Evolutionary conservation across 805 yeast species (phyloP).

Genomic region (Schwanniomyces pseudopolymorphus): DNA sequence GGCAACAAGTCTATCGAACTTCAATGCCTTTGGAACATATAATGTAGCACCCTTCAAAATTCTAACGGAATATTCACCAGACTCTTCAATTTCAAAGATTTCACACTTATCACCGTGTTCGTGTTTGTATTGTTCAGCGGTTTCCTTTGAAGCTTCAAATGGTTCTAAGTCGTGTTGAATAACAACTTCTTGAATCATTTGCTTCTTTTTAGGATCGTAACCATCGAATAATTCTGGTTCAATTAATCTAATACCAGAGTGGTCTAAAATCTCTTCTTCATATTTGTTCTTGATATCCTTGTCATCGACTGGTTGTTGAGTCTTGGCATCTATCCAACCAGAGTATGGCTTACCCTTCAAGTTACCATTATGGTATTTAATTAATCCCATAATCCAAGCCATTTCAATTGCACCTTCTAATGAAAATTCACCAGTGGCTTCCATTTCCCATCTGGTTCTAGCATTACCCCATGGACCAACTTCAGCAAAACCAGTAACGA

Average conservation of each 20-base stretch:
- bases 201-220: slow-evolving; percentile 92
- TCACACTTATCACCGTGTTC: slow-evolving; percentile 95
- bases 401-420: slow-evolving; percentile 97
- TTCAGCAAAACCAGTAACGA: slow-evolving; percentile 97
- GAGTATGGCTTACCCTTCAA: slow-evolving; percentile 87
- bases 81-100: slow-evolving; percentile 80
- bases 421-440: slow-evolving; percentile 90
- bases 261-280: slow-evolving; percentile 84
- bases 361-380: slow-evolving; percentile 91
- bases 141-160: slow-evolving; percentile 90
- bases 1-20: slow-evolving; percentile 74
- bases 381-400: slow-evolving; percentile 99
- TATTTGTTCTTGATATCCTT: slow-evolving; percentile 89
- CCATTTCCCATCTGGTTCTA: slow-evolving; percentile 99
- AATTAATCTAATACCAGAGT: slow-evolving; percentile 93
- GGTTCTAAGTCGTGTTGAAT: slow-evolving; percentile 96
- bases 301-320: slow-evolving; percentile 91
- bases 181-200: slow-evolving; percentile 91
- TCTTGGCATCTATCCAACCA: slow-evolving; percentile 97
- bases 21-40: slow-evolving; percentile 84
- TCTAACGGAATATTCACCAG: slow-evolving; percentile 90
- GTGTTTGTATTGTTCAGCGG: slow-evolving; percentile 90
- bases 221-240: slow-evolving; percentile 95
- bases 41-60: slow-evolving; percentile 91
- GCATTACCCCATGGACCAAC: slow-evolving; percentile 99